phyloP scores from a whole-genome alignment of 257 asterid genomes.

The Nicotiana knightiana region DNA sequence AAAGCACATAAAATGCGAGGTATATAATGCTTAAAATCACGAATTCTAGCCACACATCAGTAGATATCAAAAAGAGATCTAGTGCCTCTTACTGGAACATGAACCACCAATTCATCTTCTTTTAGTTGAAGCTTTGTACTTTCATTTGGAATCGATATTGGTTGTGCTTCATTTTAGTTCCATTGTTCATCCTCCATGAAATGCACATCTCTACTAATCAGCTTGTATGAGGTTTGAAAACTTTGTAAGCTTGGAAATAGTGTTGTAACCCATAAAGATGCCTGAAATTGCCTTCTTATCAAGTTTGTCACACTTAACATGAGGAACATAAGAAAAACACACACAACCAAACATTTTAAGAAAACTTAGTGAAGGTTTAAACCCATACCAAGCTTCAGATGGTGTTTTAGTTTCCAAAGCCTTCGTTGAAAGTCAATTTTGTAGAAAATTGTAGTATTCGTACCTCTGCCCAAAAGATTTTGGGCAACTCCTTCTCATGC shows the following conservation, averaged over 20 bases:
- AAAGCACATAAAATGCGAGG: too few relatives aligned
- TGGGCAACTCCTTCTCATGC: not conserved
- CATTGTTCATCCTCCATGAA: not conserved
- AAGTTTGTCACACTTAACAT: not conserved
- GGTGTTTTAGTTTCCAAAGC: not conserved
- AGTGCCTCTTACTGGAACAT: not conserved
- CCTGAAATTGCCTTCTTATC: not conserved
- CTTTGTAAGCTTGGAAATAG: not conserved
- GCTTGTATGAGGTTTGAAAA: not conserved
- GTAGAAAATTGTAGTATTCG: not conserved
- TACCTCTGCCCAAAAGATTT: too few relatives aligned
- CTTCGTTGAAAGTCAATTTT: not conserved
- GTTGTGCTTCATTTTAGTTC: not conserved
- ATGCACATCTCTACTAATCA: not conserved
- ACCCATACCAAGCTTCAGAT: not conserved
- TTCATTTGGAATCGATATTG: too few relatives aligned
- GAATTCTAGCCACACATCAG: too few relatives aligned
- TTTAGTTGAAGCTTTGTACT: too few relatives aligned
- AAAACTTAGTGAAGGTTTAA: not conserved
- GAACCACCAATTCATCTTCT: not conserved
- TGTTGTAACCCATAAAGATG: not conserved
- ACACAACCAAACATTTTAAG: not conserved
- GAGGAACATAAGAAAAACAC: slow-evolving; percentile 1
- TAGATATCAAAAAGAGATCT: not conserved
- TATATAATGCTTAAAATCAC: too few relatives aligned